Conservation (phyloP, 495 filamentous ascomycete species). For the Daldinia decipiens region DNA sequence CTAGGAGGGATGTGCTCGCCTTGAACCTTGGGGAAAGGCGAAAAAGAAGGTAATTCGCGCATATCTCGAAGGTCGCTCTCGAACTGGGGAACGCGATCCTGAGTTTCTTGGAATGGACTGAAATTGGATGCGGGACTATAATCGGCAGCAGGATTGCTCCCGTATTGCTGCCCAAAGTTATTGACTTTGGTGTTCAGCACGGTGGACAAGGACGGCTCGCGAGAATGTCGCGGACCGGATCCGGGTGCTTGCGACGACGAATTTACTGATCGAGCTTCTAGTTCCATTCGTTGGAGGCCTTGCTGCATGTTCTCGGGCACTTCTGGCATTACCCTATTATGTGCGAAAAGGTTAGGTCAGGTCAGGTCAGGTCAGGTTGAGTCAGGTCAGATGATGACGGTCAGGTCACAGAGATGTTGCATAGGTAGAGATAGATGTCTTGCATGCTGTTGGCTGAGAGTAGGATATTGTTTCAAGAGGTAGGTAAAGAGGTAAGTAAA, state of each 20-base stretch:
- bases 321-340: constrained; percentile 65
- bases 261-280: constrained; percentile 69
- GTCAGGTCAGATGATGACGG: constrained; percentile 23
- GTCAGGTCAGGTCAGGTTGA: constrained; percentile 20
- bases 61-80: constrained; percentile 43
- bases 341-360: constrained; percentile 21
- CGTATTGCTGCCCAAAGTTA: constrained; percentile 49
- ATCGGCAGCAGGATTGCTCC: constrained; percentile 35
- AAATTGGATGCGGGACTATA: constrained; percentile 54
- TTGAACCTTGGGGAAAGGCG: constrained; percentile 87
- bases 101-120: constrained; percentile 57
- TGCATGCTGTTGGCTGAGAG: constrained; percentile 2
- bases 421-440: neutral
- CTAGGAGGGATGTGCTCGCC: constrained; percentile 92
- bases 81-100: constrained; percentile 36
- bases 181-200: constrained; percentile 43
- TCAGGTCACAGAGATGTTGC: constrained; percentile 21
- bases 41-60: constrained; percentile 81
- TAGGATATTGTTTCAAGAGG: neutral
- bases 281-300: constrained; percentile 87
- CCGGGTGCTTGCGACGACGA: constrained; percentile 30
- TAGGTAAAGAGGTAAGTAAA: neutral
- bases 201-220: constrained; percentile 49
- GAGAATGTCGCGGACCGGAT: constrained; percentile 48
- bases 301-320: constrained; percentile 85